Base-by-base conservation (phyloP, 2,329 filamentous ascomycete genomes). In the Nectriaceae sp. region DNA sequence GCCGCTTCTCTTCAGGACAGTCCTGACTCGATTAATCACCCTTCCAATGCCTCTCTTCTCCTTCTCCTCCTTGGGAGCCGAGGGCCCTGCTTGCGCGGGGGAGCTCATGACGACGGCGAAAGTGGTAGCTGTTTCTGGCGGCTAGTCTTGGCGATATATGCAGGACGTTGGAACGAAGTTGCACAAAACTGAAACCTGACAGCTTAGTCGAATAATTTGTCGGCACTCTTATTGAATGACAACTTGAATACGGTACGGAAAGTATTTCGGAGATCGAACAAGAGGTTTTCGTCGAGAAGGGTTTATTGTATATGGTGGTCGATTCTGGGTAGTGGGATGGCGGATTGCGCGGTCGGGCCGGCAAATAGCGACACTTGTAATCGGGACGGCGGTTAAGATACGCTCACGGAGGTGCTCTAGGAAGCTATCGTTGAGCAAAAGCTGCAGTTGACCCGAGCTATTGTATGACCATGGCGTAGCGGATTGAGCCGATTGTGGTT, bases 21-120 rank as follows among this genome's bases (percentile, higher is more conserved):
- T 76, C 70, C 74, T 81, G 61, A 78, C 70, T 29, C 75, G 70
- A 29, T 72, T 73, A 24, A 81, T 52, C 18, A 80, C 66, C 58
- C 70, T 78, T 46, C 71, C 73, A 21, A 81, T 56, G 11, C 73
- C 72, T 62, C 70, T 78, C 67, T 73, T 78, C 57, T 74, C 72
- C 59, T 67, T 70, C 38, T 65, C 63, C 42, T 60, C 57, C 50
- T 63, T 65, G 42, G 66, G 63, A 45, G 55, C 53, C 31, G 65
- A 68, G 33, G 68, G 65, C 56, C 68, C 69, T 41, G 62, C 63
- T 50, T 69, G 73, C 46, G 70, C 67, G 38, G 69, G 63, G 11
- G 74, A 74, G 51, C 74, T 76, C 75, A 77, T 78, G 48, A 31
- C 65, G 35, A 26, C 47, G 49, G 36, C 24, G 45, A 15, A 21